These are phyloP conservation scores for Metschnikowia corniflorae DNA, from an alignment of 805 yeast genomes.

Conservation along the genomic window DNA sequence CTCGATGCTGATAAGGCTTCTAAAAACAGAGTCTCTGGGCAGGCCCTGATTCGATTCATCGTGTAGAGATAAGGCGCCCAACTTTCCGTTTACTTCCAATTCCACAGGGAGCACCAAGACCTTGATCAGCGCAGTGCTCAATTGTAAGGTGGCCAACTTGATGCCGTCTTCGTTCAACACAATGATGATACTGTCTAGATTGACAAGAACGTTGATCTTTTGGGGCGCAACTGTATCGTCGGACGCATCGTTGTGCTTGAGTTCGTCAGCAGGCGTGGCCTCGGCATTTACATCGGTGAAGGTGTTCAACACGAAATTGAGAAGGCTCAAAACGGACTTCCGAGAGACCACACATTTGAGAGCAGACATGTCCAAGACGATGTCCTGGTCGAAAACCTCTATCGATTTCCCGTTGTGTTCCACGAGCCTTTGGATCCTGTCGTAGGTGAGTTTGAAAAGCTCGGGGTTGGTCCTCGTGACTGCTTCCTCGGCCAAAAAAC, in stretches of 20 bases:
- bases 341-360: slow-evolving; percentile 72
- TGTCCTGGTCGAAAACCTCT: slow-evolving; percentile 74
- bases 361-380: slow-evolving; percentile 71
- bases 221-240: slow-evolving; percentile 63
- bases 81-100: slow-evolving; percentile 62
- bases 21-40: slow-evolving; percentile 52
- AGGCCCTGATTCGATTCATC: slow-evolving; percentile 73
- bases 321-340: slow-evolving; percentile 68
- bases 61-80: slow-evolving; percentile 75
- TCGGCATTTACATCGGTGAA: slow-evolving; percentile 80
- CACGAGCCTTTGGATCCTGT: slow-evolving; percentile 58
- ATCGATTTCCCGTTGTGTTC: slow-evolving; percentile 49
- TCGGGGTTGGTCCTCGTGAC: slow-evolving; percentile 30
- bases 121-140: slow-evolving; percentile 68
- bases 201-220: slow-evolving; percentile 64
- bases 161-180: slow-evolving; percentile 80
- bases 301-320: slow-evolving; percentile 80
- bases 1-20: slow-evolving; percentile 72
- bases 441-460: slow-evolving; percentile 57
- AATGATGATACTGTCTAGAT: slow-evolving; percentile 67
- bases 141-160: slow-evolving; percentile 71
- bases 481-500: slow-evolving; percentile 35
- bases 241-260: slow-evolving; percentile 62
- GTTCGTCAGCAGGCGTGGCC: slow-evolving; percentile 59
- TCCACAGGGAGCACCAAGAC: slow-evolving; percentile 71